Evolutionary conservation across 2,329 filamentous ascomycete species (phyloP), one percentile per base, ranked within the genome.

Genomic region (Zasmidium angulare): DNA sequence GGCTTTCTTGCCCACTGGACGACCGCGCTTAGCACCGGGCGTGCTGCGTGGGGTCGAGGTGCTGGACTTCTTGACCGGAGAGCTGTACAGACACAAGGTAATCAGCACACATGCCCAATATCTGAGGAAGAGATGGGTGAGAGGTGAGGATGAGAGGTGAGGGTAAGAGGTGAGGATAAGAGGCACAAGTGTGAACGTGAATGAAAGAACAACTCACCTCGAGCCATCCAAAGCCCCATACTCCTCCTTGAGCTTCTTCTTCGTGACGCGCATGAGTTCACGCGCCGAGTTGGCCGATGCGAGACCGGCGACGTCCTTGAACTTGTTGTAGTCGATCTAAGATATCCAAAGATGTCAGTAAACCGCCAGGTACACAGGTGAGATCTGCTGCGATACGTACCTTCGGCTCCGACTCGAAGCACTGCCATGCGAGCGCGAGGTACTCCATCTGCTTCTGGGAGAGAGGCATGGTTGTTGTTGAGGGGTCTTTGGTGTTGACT

Each of bases 251-350:
- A 72, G 62, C 52, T 72, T 74, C 54, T 72, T 72, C 62, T 73
- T 74, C 48, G 70, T 71, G 9, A 71, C 66, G 58, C 71, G 71
- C 64, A 74, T 63, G 56, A 71, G 63, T 60, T 74, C 71, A 58
- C 68, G 65, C 43, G 71, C 72, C 26, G 66, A 70, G 51, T 56
- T 49, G 48, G 66, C 56, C 43, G 64, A 62, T 29, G 64, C 63
- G 61, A 70, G 67, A 59, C 63, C 62, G 46, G 69, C 67, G 60
- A 73, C 58, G 22, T 55, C 22, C 59, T 60, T 59, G 67, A 73
- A 72, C 60, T 71, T 71, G 24, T 65, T 64, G 61, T 69, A 73
- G 66, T 74, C 68, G 67, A 74, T 69, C 70, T 73, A 58, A 26
- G 21, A 17, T 20, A 14, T 14, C 2, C n/a, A n/a, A n/a, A n/a